Evolutionary conservation across 768 basidiomycete species (phyloP), one percentile per base, ranked within the genome.

Genomic region (Termitomyces sp.): DNA sequence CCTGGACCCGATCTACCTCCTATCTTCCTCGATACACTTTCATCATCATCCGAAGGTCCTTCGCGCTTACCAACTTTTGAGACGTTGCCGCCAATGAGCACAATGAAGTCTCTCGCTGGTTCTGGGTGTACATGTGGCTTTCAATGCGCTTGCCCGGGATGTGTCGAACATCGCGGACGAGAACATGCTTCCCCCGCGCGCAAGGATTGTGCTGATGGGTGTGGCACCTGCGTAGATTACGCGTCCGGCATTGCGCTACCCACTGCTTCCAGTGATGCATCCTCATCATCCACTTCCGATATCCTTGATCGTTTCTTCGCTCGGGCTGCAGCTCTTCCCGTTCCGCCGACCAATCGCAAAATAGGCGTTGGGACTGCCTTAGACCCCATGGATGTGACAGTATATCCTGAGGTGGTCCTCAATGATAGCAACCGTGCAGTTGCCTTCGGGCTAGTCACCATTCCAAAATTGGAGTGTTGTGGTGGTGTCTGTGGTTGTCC

Each of bases 101-200:
- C 76, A 45, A 78, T 87, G 46, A 73, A 75, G 22, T 85, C 86
- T 5, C 69, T 87, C 13, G 85, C 87, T 2, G 86, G 83, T 15
- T 80, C 87, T 2, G 87, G 86, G 2, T 91, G 89, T 67, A 87
- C 85, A 8, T 91, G 89, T 66, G 88, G 88, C 33, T 69, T 82
- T 45, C 72, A 74, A 42, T 92, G 89, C 66, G 78, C 78, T 15
- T 92, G 89, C 70, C 88, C 88, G 0, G 88, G 88, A 36, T 92
- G 89, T 66, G 68, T 81, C 11, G 78, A 87, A 63, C 89, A 91
- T 66, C 85, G 87, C n/a, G 82, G 84, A 1, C 58, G 70, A 18
- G 76, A 77, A 18, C 68, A 83, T 59, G 79, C 73, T 20, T 76
- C 76, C 47, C 65, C 75, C 18, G 77, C 82, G 48, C 81, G 79